Evolutionary conservation across 2,329 filamentous ascomycete genomes (phyloP), one percentile per base, ranked within the genome.

Genomic region (Thelonectria olida): DNA sequence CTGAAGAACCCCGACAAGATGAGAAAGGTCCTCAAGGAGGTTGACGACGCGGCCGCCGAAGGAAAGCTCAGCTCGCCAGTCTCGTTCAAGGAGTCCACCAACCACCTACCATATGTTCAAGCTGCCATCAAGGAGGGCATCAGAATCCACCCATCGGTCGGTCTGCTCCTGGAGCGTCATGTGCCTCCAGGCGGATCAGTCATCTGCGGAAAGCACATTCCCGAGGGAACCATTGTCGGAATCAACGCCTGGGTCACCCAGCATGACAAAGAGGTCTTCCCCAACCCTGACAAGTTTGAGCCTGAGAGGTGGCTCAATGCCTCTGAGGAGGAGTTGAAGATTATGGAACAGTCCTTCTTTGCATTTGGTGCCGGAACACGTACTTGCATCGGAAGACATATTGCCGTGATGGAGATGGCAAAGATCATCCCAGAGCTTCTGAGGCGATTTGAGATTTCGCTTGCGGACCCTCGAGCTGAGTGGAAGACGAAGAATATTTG

Each of bases 121-220:
- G 83, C 83, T 0, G 78, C 81, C 10, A 80, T 86, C 44, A 84
- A 84, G 55, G 84, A 86, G 66, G 80, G 81, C 0, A 68, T 86
- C 6, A 77, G 85, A 17, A 72, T 86, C 39, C 80, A 84, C 54
- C 77, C 83, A 2, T 79, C 82, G 1, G 78, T 79, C 0, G 82
- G 81, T 3, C 68, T 85, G 5, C 79, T 81, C 2, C 68, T 85
- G 17, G 80, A 81, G 73, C 76, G 84, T 6, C 74, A 78, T 2
- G 82, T 85, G 0, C 81, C 83, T 0, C 57, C 74, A 2, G 78
- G 74, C 1, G 84, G 84, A 2, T 73, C 74, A 0, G 74, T 75
- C 5, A 75, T 86, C 6, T 73, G 74, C 4, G 74, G 72, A 0
- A 28, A 49, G 2, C 72, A 72, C 56, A 71, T 78, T 17, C 74